These are phyloP conservation scores for Leccinellum luteum DNA, from an alignment of 768 basidiomycete genomes.

Conservation along the genomic window DNA sequence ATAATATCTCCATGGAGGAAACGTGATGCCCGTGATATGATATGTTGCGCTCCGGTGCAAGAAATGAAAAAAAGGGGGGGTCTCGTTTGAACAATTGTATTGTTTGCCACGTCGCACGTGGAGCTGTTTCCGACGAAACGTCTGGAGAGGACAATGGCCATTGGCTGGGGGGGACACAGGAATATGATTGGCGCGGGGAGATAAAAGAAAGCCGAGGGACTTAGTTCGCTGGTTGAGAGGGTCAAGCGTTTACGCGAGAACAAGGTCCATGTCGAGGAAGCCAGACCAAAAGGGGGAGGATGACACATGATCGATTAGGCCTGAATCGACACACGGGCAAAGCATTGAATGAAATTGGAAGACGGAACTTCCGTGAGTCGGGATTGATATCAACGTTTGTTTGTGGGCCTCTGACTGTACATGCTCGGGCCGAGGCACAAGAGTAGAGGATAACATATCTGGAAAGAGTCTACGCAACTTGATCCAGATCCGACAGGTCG, in stretches of 20 bases:
- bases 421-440: constrained; percentile 17
- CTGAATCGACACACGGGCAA: constrained; percentile 6
- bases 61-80: neutral
- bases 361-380: constrained; percentile 15
- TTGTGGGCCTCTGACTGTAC: constrained; percentile 4
- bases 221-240: constrained; percentile 4
- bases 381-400: constrained; percentile 6
- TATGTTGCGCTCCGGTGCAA: neutral
- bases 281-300: constrained; percentile 9
- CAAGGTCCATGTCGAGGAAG: constrained; percentile 25
- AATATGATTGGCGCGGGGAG: neutral
- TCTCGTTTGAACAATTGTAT: neutral
- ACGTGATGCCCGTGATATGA: constrained; percentile 2
- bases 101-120: constrained; percentile 8
- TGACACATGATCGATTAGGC: constrained; percentile 1
- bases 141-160: neutral
- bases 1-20: constrained; percentile 9
- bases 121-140: constrained; percentile 13
- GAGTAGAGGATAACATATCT: constrained; percentile 26
- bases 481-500: constrained; percentile 29
- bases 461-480: constrained; percentile 25
- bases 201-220: constrained; percentile 2
- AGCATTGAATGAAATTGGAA: constrained; percentile 20
- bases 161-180: constrained; percentile 2
- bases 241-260: constrained; percentile 8